A percentile compares a stretch with the other conserved stretches of the same genome.
phyloP scores from a whole-genome alignment of 495 filamentous ascomycete species.

The Aspergillus taichungensis region DNA sequence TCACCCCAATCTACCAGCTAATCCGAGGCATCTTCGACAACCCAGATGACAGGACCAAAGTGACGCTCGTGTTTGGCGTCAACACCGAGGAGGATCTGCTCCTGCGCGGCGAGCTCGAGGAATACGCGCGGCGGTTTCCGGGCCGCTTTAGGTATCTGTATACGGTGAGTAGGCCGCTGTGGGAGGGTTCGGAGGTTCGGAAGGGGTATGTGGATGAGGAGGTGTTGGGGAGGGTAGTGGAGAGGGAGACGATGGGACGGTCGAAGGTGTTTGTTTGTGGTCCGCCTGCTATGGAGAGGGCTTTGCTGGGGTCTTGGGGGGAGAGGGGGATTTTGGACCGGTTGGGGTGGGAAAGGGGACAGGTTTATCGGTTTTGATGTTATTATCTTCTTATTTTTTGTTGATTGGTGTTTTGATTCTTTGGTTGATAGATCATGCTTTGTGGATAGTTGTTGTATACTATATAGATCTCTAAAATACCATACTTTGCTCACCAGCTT shows the following conservation, averaged over 20 bases:
- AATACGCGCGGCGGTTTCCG: constrained; percentile 44
- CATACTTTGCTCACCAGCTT: no score
- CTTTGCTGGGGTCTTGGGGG: constrained; percentile 38
- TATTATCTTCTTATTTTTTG: no score
- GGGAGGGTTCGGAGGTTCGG: constrained; percentile 15
- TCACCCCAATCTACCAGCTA: constrained; percentile 57
- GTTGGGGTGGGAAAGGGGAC: constrained; percentile 45
- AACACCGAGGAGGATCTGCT: constrained; percentile 56
- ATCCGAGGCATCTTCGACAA: constrained; percentile 52
- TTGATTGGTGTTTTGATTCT: no score
- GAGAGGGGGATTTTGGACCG: constrained; percentile 36
- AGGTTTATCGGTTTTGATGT: constrained; percentile 50
- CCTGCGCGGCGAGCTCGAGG: constrained; percentile 44
- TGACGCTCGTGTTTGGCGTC: constrained; percentile 58
- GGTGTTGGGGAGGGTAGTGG: constrained; percentile 42
- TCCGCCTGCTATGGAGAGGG: constrained; percentile 52
- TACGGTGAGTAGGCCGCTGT: constrained; percentile 42
- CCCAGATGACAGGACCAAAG: constrained; percentile 50
- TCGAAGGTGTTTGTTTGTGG: constrained; percentile 60
- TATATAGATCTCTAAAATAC: no score
- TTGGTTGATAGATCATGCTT: no score
- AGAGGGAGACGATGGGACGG: constrained; percentile 25
- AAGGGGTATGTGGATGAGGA: constrained; percentile 51
- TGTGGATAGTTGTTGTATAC: no score
- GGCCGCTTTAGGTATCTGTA: constrained; percentile 51